These are phyloP conservation scores for Lophiostoma macrostomum DNA, from an alignment of 495 filamentous ascomycete genomes.

Conservation along the genomic window DNA sequence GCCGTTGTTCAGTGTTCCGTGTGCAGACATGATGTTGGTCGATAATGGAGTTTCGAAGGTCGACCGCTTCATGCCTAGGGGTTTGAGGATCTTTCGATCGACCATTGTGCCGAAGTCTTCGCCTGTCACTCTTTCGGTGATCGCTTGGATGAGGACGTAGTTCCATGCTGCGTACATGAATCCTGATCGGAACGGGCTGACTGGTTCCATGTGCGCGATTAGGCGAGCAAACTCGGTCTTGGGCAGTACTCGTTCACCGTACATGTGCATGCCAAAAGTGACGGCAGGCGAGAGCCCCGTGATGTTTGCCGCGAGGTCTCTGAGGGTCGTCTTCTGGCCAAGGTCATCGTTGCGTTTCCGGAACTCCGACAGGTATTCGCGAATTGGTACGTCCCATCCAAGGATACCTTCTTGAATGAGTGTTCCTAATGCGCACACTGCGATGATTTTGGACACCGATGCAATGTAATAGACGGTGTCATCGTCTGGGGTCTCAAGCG, in stretches of 20 bases:
- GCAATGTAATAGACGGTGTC: slow-evolving; percentile 43
- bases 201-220: neutral
- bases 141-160: slow-evolving; percentile 7
- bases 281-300: slow-evolving; percentile 2
- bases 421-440: slow-evolving; percentile 38
- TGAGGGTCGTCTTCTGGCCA: neutral
- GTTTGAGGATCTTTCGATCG: neutral
- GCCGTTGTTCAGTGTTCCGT: neutral
- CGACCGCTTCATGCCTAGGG: neutral
- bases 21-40: neutral
- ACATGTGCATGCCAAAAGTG: neutral
- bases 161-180: slow-evolving; percentile 19
- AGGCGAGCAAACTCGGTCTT: neutral
- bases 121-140: slow-evolving; percentile 8
- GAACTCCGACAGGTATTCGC: slow-evolving; percentile 34
- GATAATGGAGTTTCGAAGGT: neutral
- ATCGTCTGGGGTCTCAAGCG: slow-evolving; percentile 20
- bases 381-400: slow-evolving; percentile 30
- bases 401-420: slow-evolving; percentile 38
- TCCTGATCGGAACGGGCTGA: neutral
- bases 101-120: neutral
- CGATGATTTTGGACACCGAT: slow-evolving; percentile 43
- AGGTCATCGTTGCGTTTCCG: slow-evolving; percentile 5
- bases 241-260: neutral
- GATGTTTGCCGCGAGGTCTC: slow-evolving; percentile 5